phyloP scores from a whole-genome alignment of 116 monocot genomes.

The Trichopus zeylanicus region DNA sequence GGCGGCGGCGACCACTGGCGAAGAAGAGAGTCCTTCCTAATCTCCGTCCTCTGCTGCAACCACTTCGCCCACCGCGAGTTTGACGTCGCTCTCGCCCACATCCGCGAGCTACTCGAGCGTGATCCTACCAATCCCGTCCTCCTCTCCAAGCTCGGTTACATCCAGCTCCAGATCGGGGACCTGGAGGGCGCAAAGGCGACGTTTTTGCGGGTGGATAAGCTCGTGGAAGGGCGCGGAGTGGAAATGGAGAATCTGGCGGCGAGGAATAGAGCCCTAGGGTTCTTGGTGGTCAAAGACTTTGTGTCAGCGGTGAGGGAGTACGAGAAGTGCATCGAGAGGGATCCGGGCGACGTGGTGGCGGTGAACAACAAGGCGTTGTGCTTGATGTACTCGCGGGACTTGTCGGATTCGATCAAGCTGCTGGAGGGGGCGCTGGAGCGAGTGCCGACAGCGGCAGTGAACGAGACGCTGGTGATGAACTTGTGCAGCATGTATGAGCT shows the following conservation, averaged over 20 bases:
- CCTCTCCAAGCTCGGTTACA: constrained; percentile 55
- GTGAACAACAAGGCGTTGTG: constrained; percentile 91
- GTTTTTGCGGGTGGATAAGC: constrained; percentile 43
- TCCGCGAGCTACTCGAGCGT: constrained; percentile 30
- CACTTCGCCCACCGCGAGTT: constrained; percentile 75
- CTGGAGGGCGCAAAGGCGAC: constrained; percentile 45
- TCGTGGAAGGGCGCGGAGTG: constrained; percentile 8
- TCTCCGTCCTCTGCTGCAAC: constrained; percentile 40
- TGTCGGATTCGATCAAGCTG: constrained; percentile 83
- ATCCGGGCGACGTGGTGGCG: constrained; percentile 63
- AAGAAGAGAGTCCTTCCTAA: constrained; percentile 51
- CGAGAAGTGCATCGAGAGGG: constrained; percentile 78
- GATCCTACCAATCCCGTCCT: constrained; percentile 45
- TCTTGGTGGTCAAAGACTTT: constrained; percentile 61
- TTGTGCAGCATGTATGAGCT: constrained; percentile 97
- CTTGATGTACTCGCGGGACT: constrained; percentile 83
- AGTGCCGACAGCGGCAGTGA: constrained; percentile 66
- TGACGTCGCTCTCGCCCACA: constrained; percentile 50
- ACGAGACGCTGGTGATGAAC: constrained; percentile 81
- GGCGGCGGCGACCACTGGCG: constrained; percentile 24
- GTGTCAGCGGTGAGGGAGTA: constrained; percentile 84
- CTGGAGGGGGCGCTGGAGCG: constrained; percentile 90
- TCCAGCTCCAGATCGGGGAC: constrained; percentile 89
- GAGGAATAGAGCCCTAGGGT: constrained; percentile 60
- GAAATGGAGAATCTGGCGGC: constrained; percentile 43